Evolutionary conservation across 352 stramenopile species (phyloP).

Genomic region (Blastocystis sp.): DNA sequence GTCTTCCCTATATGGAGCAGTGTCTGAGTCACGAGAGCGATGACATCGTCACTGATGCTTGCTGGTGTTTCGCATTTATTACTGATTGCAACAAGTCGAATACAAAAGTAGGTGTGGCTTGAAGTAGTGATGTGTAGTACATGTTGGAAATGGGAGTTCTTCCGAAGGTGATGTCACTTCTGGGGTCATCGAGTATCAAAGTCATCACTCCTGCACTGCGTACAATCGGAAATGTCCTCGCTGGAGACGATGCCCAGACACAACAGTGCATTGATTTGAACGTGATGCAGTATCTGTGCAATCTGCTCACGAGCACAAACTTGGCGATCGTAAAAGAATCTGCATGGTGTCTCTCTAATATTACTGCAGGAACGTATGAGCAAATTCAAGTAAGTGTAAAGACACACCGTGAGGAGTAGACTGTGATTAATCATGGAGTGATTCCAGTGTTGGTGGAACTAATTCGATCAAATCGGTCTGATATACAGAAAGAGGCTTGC

Average conservation of each 20-base stretch:
- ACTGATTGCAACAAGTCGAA: conserved; percentile 96
- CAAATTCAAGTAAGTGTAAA: conserved; percentile 83
- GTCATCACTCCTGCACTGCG: conserved; percentile 91
- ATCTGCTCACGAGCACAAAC: conserved; percentile 85
- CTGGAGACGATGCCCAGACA: conserved; percentile 95
- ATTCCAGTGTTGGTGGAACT: conserved; percentile 91
- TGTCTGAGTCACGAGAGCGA: conserved; percentile 94
- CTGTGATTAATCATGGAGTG: conserved; percentile 91
- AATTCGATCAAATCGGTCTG: conserved; percentile 90
- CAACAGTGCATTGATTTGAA: conserved; percentile 97
- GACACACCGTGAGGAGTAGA: not conserved
- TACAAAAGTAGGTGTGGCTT: conserved; percentile 94
- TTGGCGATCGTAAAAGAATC: conserved; percentile 97
- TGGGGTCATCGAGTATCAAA: conserved; percentile 73
- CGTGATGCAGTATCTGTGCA: conserved; percentile 87
- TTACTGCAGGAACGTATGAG: conserved; percentile 94
- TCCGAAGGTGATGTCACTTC: not conserved
- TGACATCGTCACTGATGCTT: conserved; percentile 97
- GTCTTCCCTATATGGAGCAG: conserved; percentile 87
- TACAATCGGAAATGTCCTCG: conserved; percentile 97
- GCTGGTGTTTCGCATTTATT: conserved; percentile 96
- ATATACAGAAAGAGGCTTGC: conserved; percentile 94
- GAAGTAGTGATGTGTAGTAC: not conserved
- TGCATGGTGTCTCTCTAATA: conserved; percentile 99
- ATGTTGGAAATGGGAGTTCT: conserved; percentile 15